These are phyloP conservation scores for Emergomyces pasteurianus DNA, from an alignment of 2,329 filamentous ascomycete species.

Conservation along the genomic window DNA sequence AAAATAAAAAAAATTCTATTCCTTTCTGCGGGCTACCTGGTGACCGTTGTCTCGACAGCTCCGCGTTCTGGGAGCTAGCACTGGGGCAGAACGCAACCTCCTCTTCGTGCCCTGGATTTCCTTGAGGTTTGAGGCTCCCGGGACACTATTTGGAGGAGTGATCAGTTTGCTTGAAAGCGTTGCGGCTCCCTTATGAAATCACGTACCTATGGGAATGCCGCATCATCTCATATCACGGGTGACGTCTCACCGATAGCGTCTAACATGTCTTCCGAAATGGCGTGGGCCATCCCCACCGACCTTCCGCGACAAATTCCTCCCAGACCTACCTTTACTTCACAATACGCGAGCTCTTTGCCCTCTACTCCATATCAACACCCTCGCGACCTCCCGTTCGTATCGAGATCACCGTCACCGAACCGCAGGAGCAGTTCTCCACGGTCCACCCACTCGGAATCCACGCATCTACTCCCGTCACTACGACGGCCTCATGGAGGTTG, in stretches of 20 bases:
- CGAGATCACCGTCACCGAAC: constrained; percentile 68
- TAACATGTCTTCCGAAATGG: constrained; percentile 29
- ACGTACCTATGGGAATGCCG: constrained; percentile 32
- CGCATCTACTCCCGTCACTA: constrained; percentile 57
- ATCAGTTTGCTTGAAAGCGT: constrained; percentile 21
- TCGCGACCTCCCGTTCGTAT: constrained; percentile 68
- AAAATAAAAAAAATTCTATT: neutral
- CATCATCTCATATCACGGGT: constrained; percentile 27
- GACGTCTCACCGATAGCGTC: constrained; percentile 32
- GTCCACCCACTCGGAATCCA: constrained; percentile 82
- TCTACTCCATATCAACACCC: constrained; percentile 87
- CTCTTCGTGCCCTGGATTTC: neutral
- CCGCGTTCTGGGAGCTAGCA: neutral
- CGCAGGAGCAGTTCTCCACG: constrained; percentile 70
- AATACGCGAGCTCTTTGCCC: constrained; percentile 79
- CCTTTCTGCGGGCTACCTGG: neutral
- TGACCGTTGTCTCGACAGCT: neutral
- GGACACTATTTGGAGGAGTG: constrained; percentile 2
- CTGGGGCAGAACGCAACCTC: neutral
- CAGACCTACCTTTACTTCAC: constrained; percentile 42
- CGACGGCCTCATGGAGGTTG: constrained; percentile 59
- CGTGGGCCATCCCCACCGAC: constrained; percentile 27
- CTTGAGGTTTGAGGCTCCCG: neutral
- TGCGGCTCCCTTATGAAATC: constrained; percentile 30
- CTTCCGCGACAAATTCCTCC: constrained; percentile 24